Conservation (phyloP, 202 grass and related monocot species). For the Bolboschoenoplectus hybrid region DNA sequence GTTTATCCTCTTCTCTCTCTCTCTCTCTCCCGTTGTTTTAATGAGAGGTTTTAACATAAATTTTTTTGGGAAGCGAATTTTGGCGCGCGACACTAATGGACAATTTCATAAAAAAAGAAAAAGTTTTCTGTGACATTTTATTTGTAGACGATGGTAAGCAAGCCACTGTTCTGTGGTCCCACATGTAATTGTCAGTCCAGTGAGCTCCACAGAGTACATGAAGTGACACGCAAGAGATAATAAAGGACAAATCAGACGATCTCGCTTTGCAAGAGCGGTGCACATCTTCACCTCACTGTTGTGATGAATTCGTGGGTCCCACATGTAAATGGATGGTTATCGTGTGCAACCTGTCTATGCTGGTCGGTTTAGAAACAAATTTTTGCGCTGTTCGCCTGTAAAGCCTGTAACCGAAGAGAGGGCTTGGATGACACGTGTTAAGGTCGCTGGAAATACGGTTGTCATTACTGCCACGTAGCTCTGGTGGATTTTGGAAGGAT, state of each 20-base stretch:
- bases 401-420: no score
- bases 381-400: no score
- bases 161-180: not conserved
- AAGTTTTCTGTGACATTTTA: not conserved
- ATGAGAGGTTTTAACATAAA: not conserved
- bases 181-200: not conserved
- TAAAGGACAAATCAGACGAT: not conserved
- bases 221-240: no score
- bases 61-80: not conserved
- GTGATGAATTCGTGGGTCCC: not conserved
- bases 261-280: not conserved
- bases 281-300: not conserved
- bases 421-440: no score
- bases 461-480: no score
- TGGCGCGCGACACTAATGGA: constrained; percentile 14
- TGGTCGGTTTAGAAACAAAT: no score
- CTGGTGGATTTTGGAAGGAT: no score
- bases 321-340: not conserved
- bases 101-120: not conserved
- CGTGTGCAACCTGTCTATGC: no score
- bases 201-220: no score
- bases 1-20: not conserved
- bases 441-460: no score
- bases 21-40: not conserved
- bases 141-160: not conserved